Evolutionary conservation across 208 protist genomes (phyloP).

Genomic region (Tritrichomonas foetus): DNA sequence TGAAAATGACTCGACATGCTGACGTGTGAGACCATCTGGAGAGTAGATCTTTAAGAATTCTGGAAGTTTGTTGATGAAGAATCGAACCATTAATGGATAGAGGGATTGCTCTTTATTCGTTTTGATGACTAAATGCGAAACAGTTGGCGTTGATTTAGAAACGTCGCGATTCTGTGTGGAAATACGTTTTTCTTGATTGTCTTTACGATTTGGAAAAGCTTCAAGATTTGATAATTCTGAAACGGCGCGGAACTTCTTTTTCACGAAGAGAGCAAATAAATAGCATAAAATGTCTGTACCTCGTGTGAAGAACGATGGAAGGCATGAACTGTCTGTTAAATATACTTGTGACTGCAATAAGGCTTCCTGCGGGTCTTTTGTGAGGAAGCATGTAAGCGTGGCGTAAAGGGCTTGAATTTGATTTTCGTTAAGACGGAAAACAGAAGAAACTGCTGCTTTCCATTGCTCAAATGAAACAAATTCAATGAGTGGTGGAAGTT

Average conservation of each 20-base stretch:
- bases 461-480: not conserved
- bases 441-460: not conserved
- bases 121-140: not conserved
- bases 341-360: not conserved
- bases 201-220: not conserved
- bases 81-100: not conserved
- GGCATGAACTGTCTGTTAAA: not conserved
- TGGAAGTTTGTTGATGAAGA: not conserved
- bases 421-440: not conserved
- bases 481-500: not conserved
- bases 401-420: not conserved
- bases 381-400: not conserved
- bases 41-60: slow-evolving; percentile 1
- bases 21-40: not conserved
- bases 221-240: slow-evolving; percentile 28
- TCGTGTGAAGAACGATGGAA: not conserved
- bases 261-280: slow-evolving; percentile 25
- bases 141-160: not conserved
- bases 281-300: not conserved
- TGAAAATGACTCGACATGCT: not conserved
- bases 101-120: not conserved
- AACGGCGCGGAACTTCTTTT: slow-evolving; percentile 17
- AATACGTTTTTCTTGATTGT: not conserved
- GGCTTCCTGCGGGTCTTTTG: not conserved
- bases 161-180: not conserved